Conservation (phyloP, 2,329 filamentous ascomycete species). For the Ophiosphaerella herpotricha region DNA sequence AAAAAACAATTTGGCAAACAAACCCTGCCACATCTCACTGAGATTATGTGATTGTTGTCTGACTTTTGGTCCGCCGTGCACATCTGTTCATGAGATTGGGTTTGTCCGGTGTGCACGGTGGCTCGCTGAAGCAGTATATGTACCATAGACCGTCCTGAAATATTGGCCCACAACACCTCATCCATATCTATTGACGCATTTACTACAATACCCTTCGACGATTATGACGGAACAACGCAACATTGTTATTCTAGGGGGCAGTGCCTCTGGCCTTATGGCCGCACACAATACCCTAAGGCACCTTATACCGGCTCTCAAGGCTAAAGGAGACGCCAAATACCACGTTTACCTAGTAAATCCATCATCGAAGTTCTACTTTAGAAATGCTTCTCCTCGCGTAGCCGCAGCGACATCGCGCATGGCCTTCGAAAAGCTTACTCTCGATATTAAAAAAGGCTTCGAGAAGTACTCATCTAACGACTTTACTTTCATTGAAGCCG, state of each 20-base stretch:
- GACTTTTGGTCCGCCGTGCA: background rate
- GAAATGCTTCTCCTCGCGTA: conserved; percentile 58
- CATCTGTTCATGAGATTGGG: too few species aligned
- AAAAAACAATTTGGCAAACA: too few species aligned
- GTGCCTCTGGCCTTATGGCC: conserved; percentile 31
- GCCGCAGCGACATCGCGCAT: conserved; percentile 56
- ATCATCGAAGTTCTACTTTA: conserved; percentile 58
- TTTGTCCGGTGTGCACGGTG: too few species aligned
- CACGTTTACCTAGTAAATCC: conserved; percentile 62
- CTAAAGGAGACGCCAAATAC: conserved; percentile 44
- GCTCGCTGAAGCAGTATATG: background rate
- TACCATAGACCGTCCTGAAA: background rate
- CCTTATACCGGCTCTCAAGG: conserved; percentile 40
- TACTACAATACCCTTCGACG: background rate
- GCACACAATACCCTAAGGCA: conserved; percentile 45
- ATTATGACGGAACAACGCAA: conserved; percentile 40
- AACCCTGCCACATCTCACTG: too few species aligned
- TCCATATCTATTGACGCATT: too few species aligned
- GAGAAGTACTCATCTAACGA: conserved; percentile 53
- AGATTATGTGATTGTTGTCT: too few species aligned
- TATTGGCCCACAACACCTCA: too few species aligned
- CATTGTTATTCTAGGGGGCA: conserved; percentile 43
- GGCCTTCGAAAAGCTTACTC: conserved; percentile 53
- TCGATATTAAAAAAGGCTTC: conserved; percentile 57
- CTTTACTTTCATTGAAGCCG: conserved; percentile 58